These are phyloP conservation scores for Hanseniaspora hatyaiensis DNA, from an alignment of 805 yeast genomes.

Conservation along the genomic window DNA sequence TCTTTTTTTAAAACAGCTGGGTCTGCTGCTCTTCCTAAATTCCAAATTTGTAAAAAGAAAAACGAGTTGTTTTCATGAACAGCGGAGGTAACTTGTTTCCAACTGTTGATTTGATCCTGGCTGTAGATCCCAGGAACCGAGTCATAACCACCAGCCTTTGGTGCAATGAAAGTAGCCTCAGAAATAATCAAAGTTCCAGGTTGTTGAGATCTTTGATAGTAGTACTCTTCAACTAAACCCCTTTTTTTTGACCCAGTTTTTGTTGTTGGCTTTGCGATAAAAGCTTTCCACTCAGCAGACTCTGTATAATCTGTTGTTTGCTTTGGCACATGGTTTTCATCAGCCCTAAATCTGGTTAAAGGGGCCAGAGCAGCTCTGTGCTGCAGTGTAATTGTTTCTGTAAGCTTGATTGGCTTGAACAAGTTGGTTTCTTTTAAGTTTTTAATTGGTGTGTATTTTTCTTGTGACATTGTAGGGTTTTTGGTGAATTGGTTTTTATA, in stretches of 20 bases:
- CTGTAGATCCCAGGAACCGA: constrained; percentile 42
- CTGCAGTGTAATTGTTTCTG: constrained; percentile 27
- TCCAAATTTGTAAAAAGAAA: constrained; percentile 43
- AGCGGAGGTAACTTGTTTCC: constrained; percentile 39
- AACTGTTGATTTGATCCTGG: constrained; percentile 37
- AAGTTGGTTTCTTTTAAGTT: constrained; percentile 28
- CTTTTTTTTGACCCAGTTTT: constrained; percentile 28
- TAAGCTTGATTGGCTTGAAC: constrained; percentile 38
- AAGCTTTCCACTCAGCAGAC: constrained; percentile 34
- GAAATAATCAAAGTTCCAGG: constrained; percentile 47
- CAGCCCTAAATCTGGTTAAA: constrained; percentile 35
- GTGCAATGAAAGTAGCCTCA: constrained; percentile 45
- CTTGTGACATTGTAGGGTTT: background rate
- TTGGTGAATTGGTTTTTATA: background rate
- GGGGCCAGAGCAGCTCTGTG: constrained; percentile 37
- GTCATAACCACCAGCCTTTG: constrained; percentile 33
- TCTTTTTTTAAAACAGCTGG: constrained; percentile 31
- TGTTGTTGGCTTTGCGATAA: constrained; percentile 25
- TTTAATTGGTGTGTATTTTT: background rate
- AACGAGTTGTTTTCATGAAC: constrained; percentile 42
- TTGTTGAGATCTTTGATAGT: constrained; percentile 41
- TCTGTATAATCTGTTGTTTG: constrained; percentile 32
- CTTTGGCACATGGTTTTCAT: constrained; percentile 32
- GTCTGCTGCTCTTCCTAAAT: constrained; percentile 34
- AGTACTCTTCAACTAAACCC: constrained; percentile 37